These are phyloP conservation scores for Sporothrix brasiliensis DNA, from an alignment of 2,329 filamentous ascomycete species.

Conservation along the genomic window DNA sequence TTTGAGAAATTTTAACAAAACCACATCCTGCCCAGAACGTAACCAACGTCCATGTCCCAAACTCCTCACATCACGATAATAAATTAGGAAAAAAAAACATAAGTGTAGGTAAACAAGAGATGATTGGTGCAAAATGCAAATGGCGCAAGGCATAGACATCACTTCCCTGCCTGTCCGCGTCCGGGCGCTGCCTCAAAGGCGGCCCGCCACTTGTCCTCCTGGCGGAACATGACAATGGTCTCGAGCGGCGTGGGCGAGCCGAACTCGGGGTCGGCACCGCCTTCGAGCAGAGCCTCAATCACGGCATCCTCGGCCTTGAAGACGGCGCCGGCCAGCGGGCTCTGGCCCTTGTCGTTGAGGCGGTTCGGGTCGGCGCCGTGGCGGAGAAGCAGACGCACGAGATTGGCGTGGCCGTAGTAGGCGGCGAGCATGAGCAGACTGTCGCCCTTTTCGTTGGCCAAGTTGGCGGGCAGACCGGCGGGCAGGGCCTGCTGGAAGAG, in stretches of 20 bases:
- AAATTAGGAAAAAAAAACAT: background rate
- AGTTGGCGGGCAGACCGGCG: constrained; percentile 67
- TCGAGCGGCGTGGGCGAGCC: constrained; percentile 55
- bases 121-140: background rate
- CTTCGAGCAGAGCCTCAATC: constrained; percentile 58
- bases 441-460: constrained; percentile 74
- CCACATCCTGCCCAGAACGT: background rate
- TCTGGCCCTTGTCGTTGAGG: constrained; percentile 69
- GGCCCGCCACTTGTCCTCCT: constrained; percentile 53
- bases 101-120: background rate
- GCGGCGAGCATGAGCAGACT: constrained; percentile 74
- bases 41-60: background rate
- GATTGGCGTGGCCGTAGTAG: constrained; percentile 66
- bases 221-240: constrained; percentile 56
- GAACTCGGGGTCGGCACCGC: constrained; percentile 58
- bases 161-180: constrained; percentile 47
- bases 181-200: constrained; percentile 56
- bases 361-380: constrained; percentile 68
- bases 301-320: constrained; percentile 71
- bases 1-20: background rate
- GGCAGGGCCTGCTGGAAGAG: constrained; percentile 65
- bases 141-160: background rate
- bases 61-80: background rate
- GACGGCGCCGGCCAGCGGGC: constrained; percentile 69
- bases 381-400: constrained; percentile 63